Evolutionary conservation across 257 asterid genomes (phyloP).

Genomic region (Oldenlandia corymbosa): DNA sequence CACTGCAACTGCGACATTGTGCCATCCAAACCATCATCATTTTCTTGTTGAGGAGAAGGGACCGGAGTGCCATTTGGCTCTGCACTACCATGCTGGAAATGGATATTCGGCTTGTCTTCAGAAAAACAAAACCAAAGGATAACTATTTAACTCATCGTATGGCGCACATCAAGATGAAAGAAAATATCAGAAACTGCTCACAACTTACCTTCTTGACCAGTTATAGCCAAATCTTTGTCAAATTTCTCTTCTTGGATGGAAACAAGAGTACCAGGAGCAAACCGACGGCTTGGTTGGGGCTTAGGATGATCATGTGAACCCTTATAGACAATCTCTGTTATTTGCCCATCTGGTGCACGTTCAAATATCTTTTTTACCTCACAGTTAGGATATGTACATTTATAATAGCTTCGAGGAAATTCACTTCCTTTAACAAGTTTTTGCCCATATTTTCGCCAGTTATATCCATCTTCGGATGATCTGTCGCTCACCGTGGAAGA

Average conservation of each 20-base stretch:
- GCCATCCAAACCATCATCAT: constrained; percentile 57
- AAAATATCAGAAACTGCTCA: background rate
- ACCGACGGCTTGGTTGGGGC: constrained; percentile 80
- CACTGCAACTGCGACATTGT: constrained; percentile 47
- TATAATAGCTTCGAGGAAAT: constrained; percentile 94
- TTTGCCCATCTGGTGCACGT: constrained; percentile 89
- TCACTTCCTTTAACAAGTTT: constrained; percentile 97
- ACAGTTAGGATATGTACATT: constrained; percentile 91
- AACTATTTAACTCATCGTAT: background rate
- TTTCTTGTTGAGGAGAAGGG: constrained; percentile 61
- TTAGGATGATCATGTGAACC: constrained; percentile 97
- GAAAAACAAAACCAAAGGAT: constrained; percentile 12
- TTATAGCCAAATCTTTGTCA: constrained; percentile 42
- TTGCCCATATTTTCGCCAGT: constrained; percentile 99
- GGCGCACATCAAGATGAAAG: background rate
- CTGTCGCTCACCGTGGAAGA: constrained; percentile 54
- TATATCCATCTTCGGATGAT: constrained; percentile 89
- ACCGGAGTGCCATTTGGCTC: constrained; percentile 60
- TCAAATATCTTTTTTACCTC: constrained; percentile 94
- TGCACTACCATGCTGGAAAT: constrained; percentile 21
- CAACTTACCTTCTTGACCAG: constrained; percentile 61
- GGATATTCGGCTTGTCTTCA: constrained; percentile 54
- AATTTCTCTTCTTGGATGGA: constrained; percentile 68
- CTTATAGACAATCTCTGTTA: constrained; percentile 85
- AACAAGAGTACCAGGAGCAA: constrained; percentile 66